Base-by-base conservation (phyloP, 2,329 filamentous ascomycete genomes). In the Cordyceps fumosorosea region DNA sequence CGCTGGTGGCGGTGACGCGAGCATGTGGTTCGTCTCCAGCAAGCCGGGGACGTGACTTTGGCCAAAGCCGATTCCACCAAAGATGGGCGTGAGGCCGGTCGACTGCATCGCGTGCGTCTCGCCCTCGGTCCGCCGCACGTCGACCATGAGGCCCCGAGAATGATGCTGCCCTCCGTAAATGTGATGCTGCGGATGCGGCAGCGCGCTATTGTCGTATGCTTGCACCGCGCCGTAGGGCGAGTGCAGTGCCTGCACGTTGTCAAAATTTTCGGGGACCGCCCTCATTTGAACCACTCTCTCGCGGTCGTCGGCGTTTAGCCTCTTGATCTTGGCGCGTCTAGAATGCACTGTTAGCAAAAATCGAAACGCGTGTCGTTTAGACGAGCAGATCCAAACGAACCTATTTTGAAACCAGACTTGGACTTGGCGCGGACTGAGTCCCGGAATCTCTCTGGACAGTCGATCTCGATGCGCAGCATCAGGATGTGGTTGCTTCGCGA, bases 401-500 rank as follows among this genome's bases (percentile, higher is more conserved):
- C 93, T 86, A 76, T 98, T 98, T 76, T 98, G 93, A 76, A 98
- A 98, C 93, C 93, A 98, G 56, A 98, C 93, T 75, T 98, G 93
- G 26, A 98, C 93, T 73, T 98, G 93, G 64, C 93, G 86, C 44
- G 93, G 91, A 69, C 90, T 96, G 55, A 98, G 77, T 0, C 93
- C 93, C 37, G 93, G 93, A 52, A 98, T 97, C 73, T 97, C 91
- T 65, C 89, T 82, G 4, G 93, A 93, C 44, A 98, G 80, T 53
- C 91, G 84, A 73, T 96, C 93, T 65, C 93, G 84, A 74, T 96
- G 92, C 53, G 90, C 90, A 47, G 93, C 93, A 76, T 98, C 93
- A 8, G 93, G 93, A 72, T 97, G 93, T 26, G 93, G 91, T 72
- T 98, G 92, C 69, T 95, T 92, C 62, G 92, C 90, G 71, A 97